phyloP scores from a whole-genome alignment of 352 stramenopile genomes.

The Phytophthora aleatoria region DNA sequence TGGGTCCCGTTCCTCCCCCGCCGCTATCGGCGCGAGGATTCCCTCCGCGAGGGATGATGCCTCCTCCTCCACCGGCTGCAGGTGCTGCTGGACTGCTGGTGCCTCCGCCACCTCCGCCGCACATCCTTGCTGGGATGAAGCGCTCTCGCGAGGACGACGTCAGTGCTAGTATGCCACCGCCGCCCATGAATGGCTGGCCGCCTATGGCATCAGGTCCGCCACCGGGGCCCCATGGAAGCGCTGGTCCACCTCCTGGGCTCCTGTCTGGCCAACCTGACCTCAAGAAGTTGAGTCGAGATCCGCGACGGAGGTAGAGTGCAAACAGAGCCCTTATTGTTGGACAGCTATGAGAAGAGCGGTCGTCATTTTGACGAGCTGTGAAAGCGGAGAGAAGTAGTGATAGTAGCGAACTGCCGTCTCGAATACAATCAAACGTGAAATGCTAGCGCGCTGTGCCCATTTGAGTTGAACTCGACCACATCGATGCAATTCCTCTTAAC shows the following conservation, averaged over 20 bases:
- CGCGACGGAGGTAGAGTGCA: constrained; percentile 28
- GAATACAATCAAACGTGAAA: constrained; percentile 4
- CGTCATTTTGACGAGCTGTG: constrained; percentile 4
- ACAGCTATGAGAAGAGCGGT: not conserved
- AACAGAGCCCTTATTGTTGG: not conserved
- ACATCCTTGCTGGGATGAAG: constrained; percentile 55
- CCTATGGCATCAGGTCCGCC: constrained; percentile 14
- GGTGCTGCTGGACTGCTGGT: constrained; percentile 28
- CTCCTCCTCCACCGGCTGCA: constrained; percentile 32
- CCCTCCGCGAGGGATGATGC: constrained; percentile 38
- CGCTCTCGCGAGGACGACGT: constrained; percentile 40
- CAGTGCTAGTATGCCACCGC: constrained; percentile 14
- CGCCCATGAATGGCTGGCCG: constrained; percentile 30
- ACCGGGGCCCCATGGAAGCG: constrained; percentile 14
- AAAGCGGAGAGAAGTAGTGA: constrained; percentile 2
- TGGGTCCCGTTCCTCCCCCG: constrained; percentile 14
- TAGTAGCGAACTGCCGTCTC: constrained; percentile 2
- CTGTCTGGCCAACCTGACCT: constrained; percentile 28
- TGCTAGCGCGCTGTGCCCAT: not conserved
- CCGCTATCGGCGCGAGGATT: constrained; percentile 28
- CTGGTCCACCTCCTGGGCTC: constrained; percentile 7
- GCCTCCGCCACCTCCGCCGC: constrained; percentile 51
- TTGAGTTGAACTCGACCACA: not conserved
- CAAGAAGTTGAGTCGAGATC: constrained; percentile 38
- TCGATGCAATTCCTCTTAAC: not conserved